Evolutionary conservation across 345 rosid species (phyloP).

Genomic region (Cardamine resedifolia): DNA sequence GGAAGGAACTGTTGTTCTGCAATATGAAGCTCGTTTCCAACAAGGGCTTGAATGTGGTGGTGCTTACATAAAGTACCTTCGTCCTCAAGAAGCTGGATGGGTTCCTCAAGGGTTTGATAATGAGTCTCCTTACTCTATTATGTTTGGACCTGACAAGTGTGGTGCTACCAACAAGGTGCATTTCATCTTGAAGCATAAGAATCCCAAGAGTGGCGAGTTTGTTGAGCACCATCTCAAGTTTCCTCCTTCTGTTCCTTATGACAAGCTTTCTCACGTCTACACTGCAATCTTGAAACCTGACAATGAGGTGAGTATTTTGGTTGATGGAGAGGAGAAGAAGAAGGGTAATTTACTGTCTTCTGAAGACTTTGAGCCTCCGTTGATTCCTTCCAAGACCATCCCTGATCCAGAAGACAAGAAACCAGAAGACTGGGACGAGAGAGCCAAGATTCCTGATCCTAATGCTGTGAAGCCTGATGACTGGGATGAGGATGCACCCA

Average conservation of each 20-base stretch:
- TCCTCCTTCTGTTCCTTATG: conserved; percentile 80
- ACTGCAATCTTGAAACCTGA: conserved; percentile 74
- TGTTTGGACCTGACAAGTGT: conserved; percentile 93
- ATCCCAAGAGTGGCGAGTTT: conserved; percentile 75
- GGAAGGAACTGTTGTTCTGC: conserved; percentile 64
- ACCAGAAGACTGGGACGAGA: conserved; percentile 89
- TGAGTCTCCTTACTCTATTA: conserved; percentile 73
- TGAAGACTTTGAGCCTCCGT: conserved; percentile 78
- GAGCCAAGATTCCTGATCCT: conserved; percentile 70
- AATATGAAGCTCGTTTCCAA: conserved; percentile 69
- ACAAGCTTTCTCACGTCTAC: conserved; percentile 75
- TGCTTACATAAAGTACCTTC: conserved; percentile 68
- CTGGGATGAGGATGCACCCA: conserved; percentile 87
- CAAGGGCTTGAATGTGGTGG: conserved; percentile 89
- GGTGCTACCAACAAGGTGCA: conserved; percentile 84
- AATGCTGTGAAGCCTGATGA: conserved; percentile 74
- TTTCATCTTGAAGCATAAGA: conserved; percentile 80
- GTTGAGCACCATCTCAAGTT: conserved; percentile 77
- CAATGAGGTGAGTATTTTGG: conserved; percentile 56
- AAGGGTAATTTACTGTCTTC: conserved; percentile 56
- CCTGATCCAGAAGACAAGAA: conserved; percentile 83
- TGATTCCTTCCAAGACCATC: conserved; percentile 70
- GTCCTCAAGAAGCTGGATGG: conserved; percentile 80
- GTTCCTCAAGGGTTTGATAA: conserved; percentile 55
- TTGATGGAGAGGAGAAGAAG: conserved; percentile 82